Base-by-base conservation (phyloP, 331 rosid species). In the Arachis monticola region DNA sequence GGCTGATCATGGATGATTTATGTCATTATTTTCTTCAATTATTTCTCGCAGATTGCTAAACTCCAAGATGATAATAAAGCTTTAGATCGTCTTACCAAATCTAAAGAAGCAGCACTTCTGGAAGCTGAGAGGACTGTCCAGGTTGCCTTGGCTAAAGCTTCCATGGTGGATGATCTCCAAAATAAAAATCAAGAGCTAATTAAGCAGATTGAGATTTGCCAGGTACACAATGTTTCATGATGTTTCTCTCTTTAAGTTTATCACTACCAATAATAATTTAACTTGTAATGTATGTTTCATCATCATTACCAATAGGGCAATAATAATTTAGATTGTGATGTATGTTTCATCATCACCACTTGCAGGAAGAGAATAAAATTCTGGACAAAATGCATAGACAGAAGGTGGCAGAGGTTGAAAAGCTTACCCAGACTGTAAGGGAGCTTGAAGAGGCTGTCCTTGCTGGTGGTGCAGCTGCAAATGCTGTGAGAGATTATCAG, bases 351-450 rank as follows among this genome's bases (percentile, higher is more conserved):
- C 76, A 55, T 52, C 75, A 48, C 64, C 69, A 76, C 74, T 79
- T 61, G 69, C 75, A 93, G 98, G 98, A 93, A 83, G 98, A 93
- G 87, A 93, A 93, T 77, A 93, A 89, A 83, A 91, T 93, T 87
- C 84, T 91, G 87, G 98, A 93, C 86, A 93, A 77, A 89, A 89
- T 93, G 98, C 97, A 91, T 75, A 86, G 98, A 85, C 90, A 86
- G 77, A 93, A 93, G 84, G 98, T 93, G 64, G 98, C 98, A n/a
- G 98, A 93, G 84, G 98, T 93, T 86, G 98, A 93, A 85, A 93
- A 93, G 80, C 92, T 91, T 77, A 93, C 97, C 6, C 98, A 93
- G 77, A 93, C 98, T 73, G 98, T 93, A 59, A 84, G 98, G 62
- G 98, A 93, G 85, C 86, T 93, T 77, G 98, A 93, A 83, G 98